Evolutionary conservation across 202 grass and related monocot genomes (phyloP).

Genomic region (Hordeum pubiflorum): DNA sequence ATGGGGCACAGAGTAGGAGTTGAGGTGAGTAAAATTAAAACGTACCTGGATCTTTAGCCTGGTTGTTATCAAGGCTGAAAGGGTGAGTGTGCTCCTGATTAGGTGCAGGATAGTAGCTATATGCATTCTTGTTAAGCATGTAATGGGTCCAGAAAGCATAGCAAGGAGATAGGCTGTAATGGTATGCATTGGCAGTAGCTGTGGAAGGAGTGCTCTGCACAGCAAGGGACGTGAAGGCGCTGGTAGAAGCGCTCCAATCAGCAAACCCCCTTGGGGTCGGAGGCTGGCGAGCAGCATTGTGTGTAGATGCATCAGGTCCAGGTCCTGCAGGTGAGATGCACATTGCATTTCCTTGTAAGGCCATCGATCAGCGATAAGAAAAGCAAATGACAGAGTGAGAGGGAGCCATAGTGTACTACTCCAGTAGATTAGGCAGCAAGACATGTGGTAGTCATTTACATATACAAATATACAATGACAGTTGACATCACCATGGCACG

Average conservation of each 20-base stretch:
- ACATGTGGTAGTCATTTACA: not conserved
- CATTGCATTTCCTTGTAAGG: not conserved
- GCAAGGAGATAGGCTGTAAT: slow-evolving; percentile 33
- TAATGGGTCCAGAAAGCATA: slow-evolving; percentile 36
- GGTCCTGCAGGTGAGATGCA: slow-evolving; percentile 11
- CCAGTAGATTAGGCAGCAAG: not conserved
- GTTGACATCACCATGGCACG: not conserved
- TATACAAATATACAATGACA: not conserved
- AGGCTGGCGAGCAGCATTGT: slow-evolving; percentile 22
- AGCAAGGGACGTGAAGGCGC: slow-evolving; percentile 24
- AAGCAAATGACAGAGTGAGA: not conserved
- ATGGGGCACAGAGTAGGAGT: not conserved
- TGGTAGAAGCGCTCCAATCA: slow-evolving; percentile 31
- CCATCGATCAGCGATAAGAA: not conserved
- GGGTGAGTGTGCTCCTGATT: slow-evolving; percentile 17
- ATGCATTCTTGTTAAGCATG: slow-evolving; percentile 37
- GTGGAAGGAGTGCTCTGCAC: not conserved
- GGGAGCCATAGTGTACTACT: not conserved
- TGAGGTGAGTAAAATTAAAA: not conserved
- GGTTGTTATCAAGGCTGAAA: slow-evolving; percentile 13
- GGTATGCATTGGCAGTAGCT: slow-evolving; percentile 15
- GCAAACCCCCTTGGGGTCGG: slow-evolving; percentile 15
- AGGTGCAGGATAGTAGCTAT: slow-evolving; percentile 18
- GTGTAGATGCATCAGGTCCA: slow-evolving; percentile 6
- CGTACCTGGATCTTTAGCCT: slow-evolving; percentile 26